Conservation (phyloP, 2,329 filamentous ascomycete species). For the Beauveria bassiana region DNA sequence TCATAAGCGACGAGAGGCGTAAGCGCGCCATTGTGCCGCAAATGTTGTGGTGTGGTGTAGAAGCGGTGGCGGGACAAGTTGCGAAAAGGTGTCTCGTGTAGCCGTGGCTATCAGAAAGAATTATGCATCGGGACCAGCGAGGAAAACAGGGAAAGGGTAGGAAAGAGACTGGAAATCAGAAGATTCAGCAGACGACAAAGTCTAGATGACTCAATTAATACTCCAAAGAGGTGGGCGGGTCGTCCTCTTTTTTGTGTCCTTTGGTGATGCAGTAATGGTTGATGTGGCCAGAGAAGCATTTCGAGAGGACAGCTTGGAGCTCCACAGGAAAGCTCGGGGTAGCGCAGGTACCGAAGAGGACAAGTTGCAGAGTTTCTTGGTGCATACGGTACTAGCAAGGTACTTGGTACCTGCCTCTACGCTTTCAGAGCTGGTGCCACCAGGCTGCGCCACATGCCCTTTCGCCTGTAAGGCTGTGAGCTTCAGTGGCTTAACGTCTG, state of each 20-base stretch:
- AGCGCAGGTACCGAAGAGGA: conserved; percentile 24
- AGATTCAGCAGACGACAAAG: background rate
- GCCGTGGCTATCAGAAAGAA: background rate
- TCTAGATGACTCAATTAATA: background rate
- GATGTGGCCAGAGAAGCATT: conserved; percentile 11
- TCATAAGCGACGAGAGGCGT: conserved; percentile 28
- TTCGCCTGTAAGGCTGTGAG: background rate
- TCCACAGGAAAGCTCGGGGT: background rate
- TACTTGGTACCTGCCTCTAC: background rate
- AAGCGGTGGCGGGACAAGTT: background rate
- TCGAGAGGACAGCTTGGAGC: background rate
- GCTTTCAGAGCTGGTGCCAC: background rate
- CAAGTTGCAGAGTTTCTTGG: conserved; percentile 23
- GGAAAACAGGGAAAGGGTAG: background rate
- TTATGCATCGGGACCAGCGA: background rate
- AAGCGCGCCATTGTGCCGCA: conserved; percentile 24
- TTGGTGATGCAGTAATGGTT: background rate
- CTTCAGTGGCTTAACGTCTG: background rate
- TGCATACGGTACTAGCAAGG: background rate
- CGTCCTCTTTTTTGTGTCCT: background rate
- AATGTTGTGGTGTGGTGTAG: background rate
- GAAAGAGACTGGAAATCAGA: background rate
- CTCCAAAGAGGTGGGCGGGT: background rate
- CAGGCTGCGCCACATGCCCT: background rate
- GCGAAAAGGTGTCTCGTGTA: background rate